Percentiles rank a stretch among this genome's conserved stretches.
Evolutionary conservation across 495 filamentous ascomycete genomes (phyloP).

Genomic region (Hypoxylon lienhwacheense): DNA sequence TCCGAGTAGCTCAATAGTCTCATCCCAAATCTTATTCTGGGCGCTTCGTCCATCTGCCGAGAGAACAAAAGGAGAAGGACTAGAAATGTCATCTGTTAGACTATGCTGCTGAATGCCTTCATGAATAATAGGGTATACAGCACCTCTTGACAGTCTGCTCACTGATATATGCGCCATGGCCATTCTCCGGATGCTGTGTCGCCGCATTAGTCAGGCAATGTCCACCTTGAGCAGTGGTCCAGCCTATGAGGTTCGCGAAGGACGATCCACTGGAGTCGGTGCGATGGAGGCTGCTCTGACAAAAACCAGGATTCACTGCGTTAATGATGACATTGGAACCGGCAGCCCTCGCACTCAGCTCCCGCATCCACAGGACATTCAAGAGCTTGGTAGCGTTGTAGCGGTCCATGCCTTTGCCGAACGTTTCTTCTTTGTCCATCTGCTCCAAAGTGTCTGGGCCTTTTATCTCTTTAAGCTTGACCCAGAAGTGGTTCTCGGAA

Average conservation of each 20-base stretch:
- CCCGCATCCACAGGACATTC: constrained; percentile 29
- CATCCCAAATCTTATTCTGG: constrained; percentile 10
- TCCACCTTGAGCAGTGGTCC: constrained; percentile 19
- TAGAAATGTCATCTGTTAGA: constrained; percentile 1
- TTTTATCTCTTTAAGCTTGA: constrained; percentile 8
- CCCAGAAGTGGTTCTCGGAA: constrained; percentile 22
- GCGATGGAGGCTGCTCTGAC: constrained; percentile 22
- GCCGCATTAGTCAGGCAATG: constrained; percentile 24
- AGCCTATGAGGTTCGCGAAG: constrained; percentile 15
- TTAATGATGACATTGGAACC: constrained; percentile 18
- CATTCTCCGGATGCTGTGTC: constrained; percentile 8
- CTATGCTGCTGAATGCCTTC: background rate
- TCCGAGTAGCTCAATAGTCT: constrained; percentile 11
- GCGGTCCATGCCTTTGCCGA: constrained; percentile 22
- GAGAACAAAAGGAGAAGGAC: constrained; percentile 18
- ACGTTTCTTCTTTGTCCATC: constrained; percentile 1
- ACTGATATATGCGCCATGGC: constrained; percentile 25
- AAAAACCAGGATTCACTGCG: constrained; percentile 28
- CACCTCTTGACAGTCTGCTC: constrained; percentile 27
- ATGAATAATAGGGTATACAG: background rate
- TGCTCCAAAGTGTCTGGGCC: constrained; percentile 1
- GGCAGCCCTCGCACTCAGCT: constrained; percentile 6
- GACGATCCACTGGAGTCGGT: constrained; percentile 9
- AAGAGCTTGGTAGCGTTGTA: constrained; percentile 24
- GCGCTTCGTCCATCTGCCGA: constrained; percentile 2